Evolutionary conservation across 176 grass and related monocot genomes (phyloP).

Genomic region (Zea mays): DNA sequence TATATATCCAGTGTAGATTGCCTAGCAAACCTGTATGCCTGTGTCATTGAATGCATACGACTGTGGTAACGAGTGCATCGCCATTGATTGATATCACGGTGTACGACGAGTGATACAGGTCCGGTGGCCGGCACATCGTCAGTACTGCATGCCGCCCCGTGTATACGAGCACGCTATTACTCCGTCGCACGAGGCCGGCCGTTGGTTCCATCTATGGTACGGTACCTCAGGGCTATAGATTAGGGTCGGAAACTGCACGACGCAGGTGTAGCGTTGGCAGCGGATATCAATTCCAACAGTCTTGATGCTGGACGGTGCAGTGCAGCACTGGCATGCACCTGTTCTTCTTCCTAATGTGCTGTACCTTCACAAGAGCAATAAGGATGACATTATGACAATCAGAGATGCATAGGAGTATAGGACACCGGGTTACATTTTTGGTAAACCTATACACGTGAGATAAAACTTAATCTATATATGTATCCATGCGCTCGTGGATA

Average conservation of each 20-base stretch:
- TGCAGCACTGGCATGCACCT: neutral
- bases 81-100: slow-evolving; percentile 25
- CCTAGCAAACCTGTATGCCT: too few species aligned
- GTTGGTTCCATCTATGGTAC: neutral
- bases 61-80: neutral
- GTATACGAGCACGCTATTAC: neutral
- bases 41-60: neutral
- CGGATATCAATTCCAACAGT: slow-evolving; percentile 2
- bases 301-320: neutral
- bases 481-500: too few species aligned
- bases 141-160: neutral
- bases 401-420: too few species aligned
- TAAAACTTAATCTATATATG: too few species aligned
- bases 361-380: neutral
- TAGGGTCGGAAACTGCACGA: slow-evolving; percentile 7
- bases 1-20: too few species aligned
- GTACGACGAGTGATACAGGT: neutral
- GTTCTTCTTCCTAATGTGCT: neutral
- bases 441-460: too few species aligned
- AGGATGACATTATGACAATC: too few species aligned
- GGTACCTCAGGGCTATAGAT: slow-evolving; percentile 1
- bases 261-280: neutral
- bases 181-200: neutral
- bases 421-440: too few species aligned
- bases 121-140: neutral